These are phyloP conservation scores for Talaromyces amestolkiae DNA, from an alignment of 2,329 filamentous ascomycete genomes.

Conservation along the genomic window DNA sequence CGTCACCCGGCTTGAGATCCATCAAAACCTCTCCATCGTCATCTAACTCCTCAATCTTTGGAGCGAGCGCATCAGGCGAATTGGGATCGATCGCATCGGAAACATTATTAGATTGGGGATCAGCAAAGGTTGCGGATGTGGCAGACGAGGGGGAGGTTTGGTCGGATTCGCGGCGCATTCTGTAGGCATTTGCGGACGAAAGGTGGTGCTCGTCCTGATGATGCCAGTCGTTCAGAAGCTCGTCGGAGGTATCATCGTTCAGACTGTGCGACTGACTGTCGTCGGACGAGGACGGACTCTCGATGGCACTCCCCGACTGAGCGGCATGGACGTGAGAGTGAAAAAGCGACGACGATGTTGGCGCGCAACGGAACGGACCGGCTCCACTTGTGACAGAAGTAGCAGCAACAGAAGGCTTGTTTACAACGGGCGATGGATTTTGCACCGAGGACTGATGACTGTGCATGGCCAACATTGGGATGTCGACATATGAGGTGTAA, in stretches of 20 bases:
- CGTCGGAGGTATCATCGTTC: conserved; percentile 35
- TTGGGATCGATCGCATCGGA: conserved; percentile 14
- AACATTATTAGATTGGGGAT: conserved; percentile 8
- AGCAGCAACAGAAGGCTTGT: conserved; percentile 2
- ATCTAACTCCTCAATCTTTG: conserved; percentile 56
- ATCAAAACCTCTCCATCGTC: conserved; percentile 42
- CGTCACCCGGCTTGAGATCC: conserved; percentile 22
- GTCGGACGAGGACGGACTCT: conserved; percentile 28
- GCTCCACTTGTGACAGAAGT: conserved; percentile 18
- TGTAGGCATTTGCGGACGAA: conserved; percentile 23
- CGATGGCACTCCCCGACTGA: conserved; percentile 24
- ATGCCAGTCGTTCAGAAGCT: conserved; percentile 20
- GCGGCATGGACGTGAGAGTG: conserved; percentile 14
- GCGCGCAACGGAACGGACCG: conserved; percentile 21
- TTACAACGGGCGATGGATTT: conserved; percentile 21
- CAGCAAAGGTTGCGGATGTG: conserved; percentile 28
- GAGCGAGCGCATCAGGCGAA: conserved; percentile 41
- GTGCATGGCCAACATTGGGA: conserved; percentile 42
- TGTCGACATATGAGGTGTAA: conserved; percentile 12
- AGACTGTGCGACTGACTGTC: conserved; percentile 33
- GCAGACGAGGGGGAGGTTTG: conserved; percentile 25
- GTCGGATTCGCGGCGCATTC: conserved; percentile 21
- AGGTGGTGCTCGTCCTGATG: conserved; percentile 20
- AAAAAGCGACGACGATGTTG: conserved; percentile 19
- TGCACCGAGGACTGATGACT: conserved; percentile 31